phyloP scores from a whole-genome alignment of 768 basidiomycete genomes.

The Lyophyllum shimeji region DNA sequence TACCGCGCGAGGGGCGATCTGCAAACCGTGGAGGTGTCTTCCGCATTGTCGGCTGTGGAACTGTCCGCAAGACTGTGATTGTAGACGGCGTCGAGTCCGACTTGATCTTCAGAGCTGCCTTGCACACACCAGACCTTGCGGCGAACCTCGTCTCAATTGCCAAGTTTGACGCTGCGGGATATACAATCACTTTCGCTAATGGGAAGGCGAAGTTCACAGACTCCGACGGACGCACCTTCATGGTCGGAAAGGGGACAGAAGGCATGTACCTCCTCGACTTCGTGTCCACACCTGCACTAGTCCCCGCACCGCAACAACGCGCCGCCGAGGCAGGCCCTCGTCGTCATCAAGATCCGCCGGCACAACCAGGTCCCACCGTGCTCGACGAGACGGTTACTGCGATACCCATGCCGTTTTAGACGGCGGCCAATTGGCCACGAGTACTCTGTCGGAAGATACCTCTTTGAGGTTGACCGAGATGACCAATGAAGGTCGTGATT shows the following conservation, averaged over 20 bases:
- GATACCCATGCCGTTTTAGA: neutral
- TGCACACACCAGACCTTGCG: neutral
- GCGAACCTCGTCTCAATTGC: conserved; percentile 3
- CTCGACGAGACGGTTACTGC: too few species aligned
- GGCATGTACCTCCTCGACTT: neutral
- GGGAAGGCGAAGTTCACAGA: neutral
- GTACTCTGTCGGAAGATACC: neutral
- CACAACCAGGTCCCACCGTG: too few species aligned
- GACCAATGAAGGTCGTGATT: neutral
- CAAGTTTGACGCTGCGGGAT: neutral
- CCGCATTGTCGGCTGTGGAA: neutral
- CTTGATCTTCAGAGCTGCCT: neutral
- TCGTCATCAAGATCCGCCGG: too few species aligned
- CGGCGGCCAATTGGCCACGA: neutral
- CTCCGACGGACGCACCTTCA: neutral
- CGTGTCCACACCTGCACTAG: too few species aligned
- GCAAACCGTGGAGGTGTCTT: neutral
- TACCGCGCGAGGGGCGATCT: neutral
- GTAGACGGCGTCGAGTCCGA: neutral
- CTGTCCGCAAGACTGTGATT: neutral
- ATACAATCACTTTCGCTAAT: neutral
- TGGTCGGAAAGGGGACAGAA: neutral
- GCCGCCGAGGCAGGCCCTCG: neutral
- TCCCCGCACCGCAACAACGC: too few species aligned
- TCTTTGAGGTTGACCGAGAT: neutral